Percentiles rank a stretch among this genome's conserved stretches.
These are phyloP conservation scores for Microbotryum scabiosae DNA, from an alignment of 1,284 basidiomycete genomes.

Conservation along the genomic window DNA sequence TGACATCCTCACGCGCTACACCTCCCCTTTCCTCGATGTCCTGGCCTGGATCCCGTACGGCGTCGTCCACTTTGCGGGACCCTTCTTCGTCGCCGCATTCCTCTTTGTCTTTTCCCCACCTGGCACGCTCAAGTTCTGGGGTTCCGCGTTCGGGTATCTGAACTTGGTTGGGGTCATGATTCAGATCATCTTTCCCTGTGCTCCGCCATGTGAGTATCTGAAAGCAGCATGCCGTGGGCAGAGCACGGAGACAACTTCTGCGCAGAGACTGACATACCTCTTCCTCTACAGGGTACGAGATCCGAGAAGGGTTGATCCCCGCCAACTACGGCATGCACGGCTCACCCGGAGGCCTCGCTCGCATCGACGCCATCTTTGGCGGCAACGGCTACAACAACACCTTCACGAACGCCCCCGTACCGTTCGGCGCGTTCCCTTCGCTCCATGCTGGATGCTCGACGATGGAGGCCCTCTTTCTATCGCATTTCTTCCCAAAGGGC, in stretches of 20 bases:
- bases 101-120: slow-evolving; percentile 67
- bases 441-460: slow-evolving; percentile 87
- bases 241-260: not conserved
- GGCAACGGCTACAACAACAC: slow-evolving; percentile 65
- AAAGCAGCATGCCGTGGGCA: not conserved
- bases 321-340: slow-evolving; percentile 87
- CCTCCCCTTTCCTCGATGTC: slow-evolving; percentile 83
- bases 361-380: slow-evolving; percentile 84
- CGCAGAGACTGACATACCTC: not conserved
- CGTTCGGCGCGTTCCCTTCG: slow-evolving; percentile 94
- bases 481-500: slow-evolving; percentile 78
- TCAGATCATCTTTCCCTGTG: slow-evolving; percentile 85
- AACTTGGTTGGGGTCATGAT: slow-evolving; percentile 81
- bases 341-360: slow-evolving; percentile 82
- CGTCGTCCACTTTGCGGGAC: slow-evolving; percentile 75
- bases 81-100: slow-evolving; percentile 68
- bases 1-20: slow-evolving; percentile 87
- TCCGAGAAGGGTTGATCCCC: slow-evolving; percentile 91
- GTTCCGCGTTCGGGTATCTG: slow-evolving; percentile 83
- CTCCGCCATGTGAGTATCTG: slow-evolving; percentile 60
- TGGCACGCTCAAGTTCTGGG: slow-evolving; percentile 76
- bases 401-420: slow-evolving; percentile 84
- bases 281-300: slow-evolving; percentile 71
- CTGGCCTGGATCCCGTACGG: slow-evolving; percentile 96
- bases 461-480: slow-evolving; percentile 83